phyloP scores from a whole-genome alignment of 805 yeast genomes.

The Teunomyces tritomae region DNA sequence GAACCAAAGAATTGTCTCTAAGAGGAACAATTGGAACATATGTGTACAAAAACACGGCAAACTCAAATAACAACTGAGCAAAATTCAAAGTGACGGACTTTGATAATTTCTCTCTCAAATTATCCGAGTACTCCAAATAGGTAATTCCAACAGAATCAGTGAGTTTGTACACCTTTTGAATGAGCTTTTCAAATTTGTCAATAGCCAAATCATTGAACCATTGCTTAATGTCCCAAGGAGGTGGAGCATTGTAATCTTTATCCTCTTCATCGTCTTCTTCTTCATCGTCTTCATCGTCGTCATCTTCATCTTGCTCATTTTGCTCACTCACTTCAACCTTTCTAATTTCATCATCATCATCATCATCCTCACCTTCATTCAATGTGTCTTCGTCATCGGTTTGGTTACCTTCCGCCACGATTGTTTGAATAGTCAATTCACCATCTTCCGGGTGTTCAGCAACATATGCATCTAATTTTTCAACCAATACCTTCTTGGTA shows the following conservation, averaged over 20 bases:
- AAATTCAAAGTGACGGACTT: slow-evolving; percentile 35
- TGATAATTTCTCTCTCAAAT: slow-evolving; percentile 39
- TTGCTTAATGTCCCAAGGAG: slow-evolving; percentile 39
- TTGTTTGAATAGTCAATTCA: slow-evolving; percentile 14
- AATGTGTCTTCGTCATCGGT: slow-evolving; percentile 18
- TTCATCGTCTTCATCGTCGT: slow-evolving; percentile 13
- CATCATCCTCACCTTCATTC: slow-evolving; percentile 15
- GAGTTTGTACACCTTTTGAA: slow-evolving; percentile 25
- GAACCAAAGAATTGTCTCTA: slow-evolving; percentile 34
- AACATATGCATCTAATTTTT: slow-evolving; percentile 32
- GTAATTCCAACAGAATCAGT: slow-evolving; percentile 38
- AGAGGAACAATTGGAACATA: slow-evolving; percentile 36
- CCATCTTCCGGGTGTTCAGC: slow-evolving; percentile 26
- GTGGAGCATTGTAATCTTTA: slow-evolving; percentile 34
- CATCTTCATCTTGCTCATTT: slow-evolving; percentile 9
- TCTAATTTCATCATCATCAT: slow-evolving; percentile 8
- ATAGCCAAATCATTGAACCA: slow-evolving; percentile 39
- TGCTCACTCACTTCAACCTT: slow-evolving; percentile 7
- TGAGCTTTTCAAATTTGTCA: slow-evolving; percentile 22
- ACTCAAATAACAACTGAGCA: slow-evolving; percentile 30
- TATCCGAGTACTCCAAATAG: slow-evolving; percentile 32
- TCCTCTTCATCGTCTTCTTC: slow-evolving; percentile 35
- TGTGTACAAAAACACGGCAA: slow-evolving; percentile 27
- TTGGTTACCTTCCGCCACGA: slow-evolving; percentile 18
- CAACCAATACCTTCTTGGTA: slow-evolving; percentile 40